A percentile compares a stretch with the other conserved stretches of the same genome.
Evolutionary conservation across 768 basidiomycete genomes (phyloP).

Genomic region (Leccinum variicolor): DNA sequence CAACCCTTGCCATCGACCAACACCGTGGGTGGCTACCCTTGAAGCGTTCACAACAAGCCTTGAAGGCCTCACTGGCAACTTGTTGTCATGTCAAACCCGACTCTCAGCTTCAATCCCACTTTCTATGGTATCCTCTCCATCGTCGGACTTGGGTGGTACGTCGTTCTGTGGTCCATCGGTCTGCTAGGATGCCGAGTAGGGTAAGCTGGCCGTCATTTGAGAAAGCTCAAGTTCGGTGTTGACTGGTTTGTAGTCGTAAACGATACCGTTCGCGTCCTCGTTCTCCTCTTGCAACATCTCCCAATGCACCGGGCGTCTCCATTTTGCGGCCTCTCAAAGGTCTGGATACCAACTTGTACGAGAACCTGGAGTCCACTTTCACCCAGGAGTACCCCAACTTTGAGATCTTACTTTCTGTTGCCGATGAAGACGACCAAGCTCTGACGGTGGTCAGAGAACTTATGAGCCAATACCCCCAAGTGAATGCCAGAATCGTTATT

Average conservation of each 20-base stretch:
- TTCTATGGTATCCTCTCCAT: slow-evolving; percentile 26
- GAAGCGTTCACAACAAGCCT: neutral
- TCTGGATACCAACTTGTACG: slow-evolving; percentile 91
- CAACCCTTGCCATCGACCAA: neutral
- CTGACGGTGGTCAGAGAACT: slow-evolving; percentile 78
- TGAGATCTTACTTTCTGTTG: slow-evolving; percentile 89
- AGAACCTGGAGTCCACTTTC: slow-evolving; percentile 94
- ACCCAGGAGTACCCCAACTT: slow-evolving; percentile 87
- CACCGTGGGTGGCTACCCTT: neutral
- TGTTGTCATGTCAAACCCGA: slow-evolving; percentile 14
- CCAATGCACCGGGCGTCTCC: slow-evolving; percentile 79
- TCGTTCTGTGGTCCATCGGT: slow-evolving; percentile 59
- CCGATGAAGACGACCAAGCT: slow-evolving; percentile 86
- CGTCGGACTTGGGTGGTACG: slow-evolving; percentile 59
- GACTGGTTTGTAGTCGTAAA: slow-evolving; percentile 51
- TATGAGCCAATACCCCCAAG: slow-evolving; percentile 70
- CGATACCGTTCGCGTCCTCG: slow-evolving; percentile 69
- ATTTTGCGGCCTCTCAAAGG: slow-evolving; percentile 94
- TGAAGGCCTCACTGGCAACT: neutral
- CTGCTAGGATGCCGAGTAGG: slow-evolving; percentile 66
- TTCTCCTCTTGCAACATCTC: slow-evolving; percentile 54
- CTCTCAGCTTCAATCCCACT: slow-evolving; percentile 1
- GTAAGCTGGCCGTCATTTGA: slow-evolving; percentile 43
- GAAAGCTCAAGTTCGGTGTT: neutral
- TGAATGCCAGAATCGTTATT: slow-evolving; percentile 70